Evolutionary conservation across 495 filamentous ascomycete species (phyloP), one percentile per base, ranked within the genome.

Genomic region (Penicillium angulare): DNA sequence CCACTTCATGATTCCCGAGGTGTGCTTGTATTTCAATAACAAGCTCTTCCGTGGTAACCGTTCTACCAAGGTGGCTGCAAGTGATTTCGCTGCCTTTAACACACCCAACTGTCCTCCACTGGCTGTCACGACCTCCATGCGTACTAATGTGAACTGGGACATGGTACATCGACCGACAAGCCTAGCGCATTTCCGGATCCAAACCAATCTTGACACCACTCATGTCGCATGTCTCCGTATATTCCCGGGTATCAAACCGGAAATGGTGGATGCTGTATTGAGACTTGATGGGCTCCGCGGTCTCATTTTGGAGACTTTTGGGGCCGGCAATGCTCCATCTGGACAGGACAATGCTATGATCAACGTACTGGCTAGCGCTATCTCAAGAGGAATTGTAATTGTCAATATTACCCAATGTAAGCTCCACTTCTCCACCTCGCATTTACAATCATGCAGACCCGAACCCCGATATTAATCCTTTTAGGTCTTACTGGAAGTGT

Each of bases 1-100:
- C 39, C 93, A 95, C 47, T 98, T 97, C 68, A 88, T 90, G 74
- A 91, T 98, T 54, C 92, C 93, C 0, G 93, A 98, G 65, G 92
- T 98, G 24, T 92, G 90, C 64, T 77, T 98, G 38, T 97, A 95
- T 75, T 98, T 98, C 77, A 88, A 93, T 67, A 86, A 95, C 71
- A 88, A 79, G 41, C 80, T 98, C n/a, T 95, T 88, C 67, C 84
- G 93, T 12, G 93, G 92, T 12, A 97, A 97, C 64, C 80, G 93
- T 36, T 79, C 86, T 2, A 96, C 89, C 49, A 98, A 98, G 68
- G 80, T 92, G 27, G 91, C 91, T 18, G 87, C 93, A 0, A 87
- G 85, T 42, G 84, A 88, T 32, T 96, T 96, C 64, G 80, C 84
- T 15, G 93, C 92, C 3, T 98, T 98, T 60, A 82, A 81, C 38